These are phyloP conservation scores for Trypanosoma avium DNA, from an alignment of 208 protist genomes.

Conservation along the genomic window DNA sequence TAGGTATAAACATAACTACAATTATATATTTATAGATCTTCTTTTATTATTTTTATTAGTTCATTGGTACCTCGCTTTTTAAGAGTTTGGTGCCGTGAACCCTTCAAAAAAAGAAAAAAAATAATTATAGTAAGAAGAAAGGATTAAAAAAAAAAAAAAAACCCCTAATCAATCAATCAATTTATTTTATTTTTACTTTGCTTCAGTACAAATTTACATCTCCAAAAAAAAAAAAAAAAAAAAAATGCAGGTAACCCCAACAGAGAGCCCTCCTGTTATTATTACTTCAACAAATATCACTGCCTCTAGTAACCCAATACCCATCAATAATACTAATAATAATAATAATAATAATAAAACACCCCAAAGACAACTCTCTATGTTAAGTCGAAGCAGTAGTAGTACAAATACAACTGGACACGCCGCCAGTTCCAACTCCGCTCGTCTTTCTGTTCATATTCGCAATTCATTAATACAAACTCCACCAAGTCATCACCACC, in stretches of 20 bases:
- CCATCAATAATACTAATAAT: no score
- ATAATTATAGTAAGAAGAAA: not conserved
- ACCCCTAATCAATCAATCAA: not conserved
- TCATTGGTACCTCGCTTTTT: no score
- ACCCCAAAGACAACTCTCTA: slow-evolving; percentile 2
- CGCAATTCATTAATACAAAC: slow-evolving; percentile 19
- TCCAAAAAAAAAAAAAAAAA: not conserved
- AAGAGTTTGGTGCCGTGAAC: no score
- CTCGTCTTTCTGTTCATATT: slow-evolving; percentile 7
- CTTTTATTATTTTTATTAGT: no score
- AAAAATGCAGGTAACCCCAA: slow-evolving; percentile 4
- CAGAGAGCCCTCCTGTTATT: no score
- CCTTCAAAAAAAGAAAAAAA: not conserved
- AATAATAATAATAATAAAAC: not conserved
- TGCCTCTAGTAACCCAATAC: no score
- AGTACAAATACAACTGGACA: not conserved
- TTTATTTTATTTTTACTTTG: not conserved
- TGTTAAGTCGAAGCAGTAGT: slow-evolving; percentile 18
- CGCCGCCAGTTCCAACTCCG: not conserved
- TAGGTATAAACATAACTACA: no score
- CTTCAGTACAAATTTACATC: not conserved
- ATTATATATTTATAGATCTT: no score
- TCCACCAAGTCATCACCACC: not conserved
- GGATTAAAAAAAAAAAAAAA: slow-evolving; percentile 3
- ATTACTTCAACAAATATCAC: no score